These are phyloP conservation scores for Pichia insulana DNA, from an alignment of 805 yeast species.

Conservation along the genomic window DNA sequence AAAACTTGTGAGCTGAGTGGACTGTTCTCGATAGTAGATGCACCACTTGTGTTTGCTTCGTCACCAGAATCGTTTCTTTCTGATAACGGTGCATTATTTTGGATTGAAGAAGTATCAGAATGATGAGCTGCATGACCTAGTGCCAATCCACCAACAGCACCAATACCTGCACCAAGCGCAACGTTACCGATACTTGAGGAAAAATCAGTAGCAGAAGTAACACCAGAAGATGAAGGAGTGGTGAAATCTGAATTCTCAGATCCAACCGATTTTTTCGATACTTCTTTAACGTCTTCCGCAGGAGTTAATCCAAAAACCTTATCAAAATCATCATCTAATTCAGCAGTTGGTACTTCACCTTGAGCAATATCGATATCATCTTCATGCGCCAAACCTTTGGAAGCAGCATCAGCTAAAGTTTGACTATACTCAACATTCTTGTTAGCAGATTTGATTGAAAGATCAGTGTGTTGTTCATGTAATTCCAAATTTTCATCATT, in stretches of 20 bases:
- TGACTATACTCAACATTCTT: conserved; percentile 24
- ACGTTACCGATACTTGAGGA: conserved; percentile 36
- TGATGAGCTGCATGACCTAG: conserved; percentile 52
- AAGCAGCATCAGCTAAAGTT: conserved; percentile 23
- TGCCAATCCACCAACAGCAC: conserved; percentile 19
- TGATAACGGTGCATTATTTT: conserved; percentile 84
- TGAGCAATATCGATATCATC: conserved; percentile 14
- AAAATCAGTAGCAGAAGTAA: conserved; percentile 30
- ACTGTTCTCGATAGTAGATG: conserved; percentile 26
- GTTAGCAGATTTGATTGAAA: conserved; percentile 26
- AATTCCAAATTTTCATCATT: conserved; percentile 35
- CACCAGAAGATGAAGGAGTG: neutral
- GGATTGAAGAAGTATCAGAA: conserved; percentile 83
- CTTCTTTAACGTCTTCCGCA: neutral
- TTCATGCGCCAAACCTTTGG: conserved; percentile 18
- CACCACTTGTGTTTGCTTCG: conserved; percentile 32
- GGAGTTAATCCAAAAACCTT: conserved; percentile 12
- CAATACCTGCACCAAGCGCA: neutral
- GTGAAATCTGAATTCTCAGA: conserved; percentile 14
- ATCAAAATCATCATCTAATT: conserved; percentile 26
- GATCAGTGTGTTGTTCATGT: conserved; percentile 27
- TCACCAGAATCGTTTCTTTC: conserved; percentile 60
- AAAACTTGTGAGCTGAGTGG: conserved; percentile 23
- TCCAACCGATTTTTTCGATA: conserved; percentile 16
- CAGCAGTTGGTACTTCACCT: conserved; percentile 26